Evolutionary conservation across 768 basidiomycete genomes (phyloP).

Genomic region (Agaricus blazei): DNA sequence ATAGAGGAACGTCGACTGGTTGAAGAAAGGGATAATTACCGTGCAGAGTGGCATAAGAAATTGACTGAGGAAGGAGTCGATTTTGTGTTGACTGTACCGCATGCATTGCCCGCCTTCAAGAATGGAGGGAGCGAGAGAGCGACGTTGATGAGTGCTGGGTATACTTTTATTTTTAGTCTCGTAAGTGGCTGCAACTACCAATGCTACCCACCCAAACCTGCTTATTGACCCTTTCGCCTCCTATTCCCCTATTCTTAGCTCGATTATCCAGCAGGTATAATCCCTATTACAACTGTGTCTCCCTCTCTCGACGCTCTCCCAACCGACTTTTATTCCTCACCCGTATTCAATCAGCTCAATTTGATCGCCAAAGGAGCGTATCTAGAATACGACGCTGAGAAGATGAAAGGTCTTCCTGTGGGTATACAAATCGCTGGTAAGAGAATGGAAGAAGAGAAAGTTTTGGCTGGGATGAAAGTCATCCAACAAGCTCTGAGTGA

Average conservation of each 20-base stretch:
- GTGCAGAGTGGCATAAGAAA: conserved; percentile 40
- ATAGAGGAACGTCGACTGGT: conserved; percentile 47
- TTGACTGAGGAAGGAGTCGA: conserved; percentile 50
- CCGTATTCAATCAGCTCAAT: conserved; percentile 27
- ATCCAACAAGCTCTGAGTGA: conserved; percentile 30
- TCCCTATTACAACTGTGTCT: conserved; percentile 55
- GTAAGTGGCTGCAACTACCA: conserved; percentile 32
- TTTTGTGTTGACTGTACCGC: conserved; percentile 58
- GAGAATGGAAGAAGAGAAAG: conserved; percentile 69
- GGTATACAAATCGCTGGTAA: conserved; percentile 62
- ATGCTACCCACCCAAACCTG: not conserved
- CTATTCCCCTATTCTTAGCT: conserved; percentile 25
- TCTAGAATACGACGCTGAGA: conserved; percentile 49
- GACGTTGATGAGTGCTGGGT: conserved; percentile 55
- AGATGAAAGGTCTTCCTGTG: conserved; percentile 65
- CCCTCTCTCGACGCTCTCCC: conserved; percentile 29
- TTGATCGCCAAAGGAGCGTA: conserved; percentile 33
- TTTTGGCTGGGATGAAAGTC: conserved; percentile 64
- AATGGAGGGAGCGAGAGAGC: conserved; percentile 46
- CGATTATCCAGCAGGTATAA: conserved; percentile 52
- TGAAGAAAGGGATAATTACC: conserved; percentile 37
- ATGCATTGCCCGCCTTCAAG: conserved; percentile 55
- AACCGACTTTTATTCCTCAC: conserved; percentile 24
- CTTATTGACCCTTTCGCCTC: not conserved
- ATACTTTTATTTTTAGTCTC: conserved; percentile 65